Conservation (phyloP, 2,329 filamentous ascomycete genomes). For the Aspergillus oerlinghausenensis region DNA sequence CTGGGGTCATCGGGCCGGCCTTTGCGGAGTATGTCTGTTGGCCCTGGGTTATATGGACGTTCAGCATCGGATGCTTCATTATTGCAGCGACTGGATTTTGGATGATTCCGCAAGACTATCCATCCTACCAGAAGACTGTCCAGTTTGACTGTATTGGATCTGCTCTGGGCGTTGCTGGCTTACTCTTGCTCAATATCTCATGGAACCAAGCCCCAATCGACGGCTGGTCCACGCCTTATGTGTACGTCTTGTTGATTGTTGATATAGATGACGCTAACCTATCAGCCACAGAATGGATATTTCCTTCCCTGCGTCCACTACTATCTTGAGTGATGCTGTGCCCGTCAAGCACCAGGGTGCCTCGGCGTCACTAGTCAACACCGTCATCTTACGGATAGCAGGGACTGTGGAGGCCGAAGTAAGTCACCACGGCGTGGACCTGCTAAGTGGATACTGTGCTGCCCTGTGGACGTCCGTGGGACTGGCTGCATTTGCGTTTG, state of each 20-base stretch:
- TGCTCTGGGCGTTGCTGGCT: slow-evolving; percentile 46
- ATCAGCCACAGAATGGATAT: slow-evolving; percentile 52
- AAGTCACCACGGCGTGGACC: slow-evolving; percentile 32
- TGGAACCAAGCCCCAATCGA: slow-evolving; percentile 61
- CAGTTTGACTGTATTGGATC: slow-evolving; percentile 38
- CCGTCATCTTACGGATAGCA: slow-evolving; percentile 62
- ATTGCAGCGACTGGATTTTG: slow-evolving; percentile 32
- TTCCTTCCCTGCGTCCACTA: slow-evolving; percentile 58
- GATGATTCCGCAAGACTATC: slow-evolving; percentile 11
- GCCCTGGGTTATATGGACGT: slow-evolving; percentile 49
- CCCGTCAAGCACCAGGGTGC: slow-evolving; percentile 47
- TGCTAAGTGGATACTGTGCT: slow-evolving; percentile 37
- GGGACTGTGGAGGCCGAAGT: slow-evolving; percentile 57
- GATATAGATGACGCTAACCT: slow-evolving; percentile 19
- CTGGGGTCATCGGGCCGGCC: slow-evolving; percentile 35
- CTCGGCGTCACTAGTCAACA: slow-evolving; percentile 56
- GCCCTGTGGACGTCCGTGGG: slow-evolving; percentile 40
- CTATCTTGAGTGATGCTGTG: slow-evolving; percentile 56
- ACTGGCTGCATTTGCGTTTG: slow-evolving; percentile 15
- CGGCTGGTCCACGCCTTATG: slow-evolving; percentile 54
- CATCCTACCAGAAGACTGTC: background rate
- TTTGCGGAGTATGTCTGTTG: slow-evolving; percentile 44
- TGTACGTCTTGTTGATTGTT: slow-evolving; percentile 53
- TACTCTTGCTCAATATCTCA: slow-evolving; percentile 62
- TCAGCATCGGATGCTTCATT: slow-evolving; percentile 39